phyloP scores from a whole-genome alignment of 257 asterid species.

The Gardenia jasminoides region DNA sequence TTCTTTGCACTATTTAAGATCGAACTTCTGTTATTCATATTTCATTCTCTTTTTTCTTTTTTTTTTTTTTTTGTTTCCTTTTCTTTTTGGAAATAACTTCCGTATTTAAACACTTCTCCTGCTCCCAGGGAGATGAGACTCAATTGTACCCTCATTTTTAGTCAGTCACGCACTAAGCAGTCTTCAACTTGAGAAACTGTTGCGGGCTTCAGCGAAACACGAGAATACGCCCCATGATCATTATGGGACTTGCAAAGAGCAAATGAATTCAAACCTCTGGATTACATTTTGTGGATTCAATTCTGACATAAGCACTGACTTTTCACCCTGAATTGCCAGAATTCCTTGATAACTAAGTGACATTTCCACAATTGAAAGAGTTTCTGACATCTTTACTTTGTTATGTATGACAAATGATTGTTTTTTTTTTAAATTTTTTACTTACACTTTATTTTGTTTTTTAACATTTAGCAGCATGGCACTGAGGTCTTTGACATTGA shows the following conservation, averaged over 20 bases:
- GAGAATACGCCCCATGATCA: neutral
- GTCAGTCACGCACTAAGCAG: neutral
- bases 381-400: neutral
- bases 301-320: neutral
- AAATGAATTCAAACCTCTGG: neutral
- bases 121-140: neutral
- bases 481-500: conserved; percentile 34
- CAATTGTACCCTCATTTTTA: neutral
- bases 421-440: neutral
- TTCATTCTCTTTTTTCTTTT: too few relatives aligned
- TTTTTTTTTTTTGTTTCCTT: too few relatives aligned
- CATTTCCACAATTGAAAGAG: neutral
- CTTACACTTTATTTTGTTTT: too few relatives aligned
- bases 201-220: neutral
- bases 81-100: too few relatives aligned
- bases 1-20: neutral
- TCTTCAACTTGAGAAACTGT: neutral
- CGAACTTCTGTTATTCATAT: too few relatives aligned
- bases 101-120: neutral
- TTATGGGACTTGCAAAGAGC: neutral
- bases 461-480: conserved; percentile 30
- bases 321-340: neutral
- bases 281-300: neutral
- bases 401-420: neutral
- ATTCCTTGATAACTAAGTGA: neutral